Conservation (phyloP, 768 basidiomycete genomes). For the Erythrobasidium yunnanense region DNA sequence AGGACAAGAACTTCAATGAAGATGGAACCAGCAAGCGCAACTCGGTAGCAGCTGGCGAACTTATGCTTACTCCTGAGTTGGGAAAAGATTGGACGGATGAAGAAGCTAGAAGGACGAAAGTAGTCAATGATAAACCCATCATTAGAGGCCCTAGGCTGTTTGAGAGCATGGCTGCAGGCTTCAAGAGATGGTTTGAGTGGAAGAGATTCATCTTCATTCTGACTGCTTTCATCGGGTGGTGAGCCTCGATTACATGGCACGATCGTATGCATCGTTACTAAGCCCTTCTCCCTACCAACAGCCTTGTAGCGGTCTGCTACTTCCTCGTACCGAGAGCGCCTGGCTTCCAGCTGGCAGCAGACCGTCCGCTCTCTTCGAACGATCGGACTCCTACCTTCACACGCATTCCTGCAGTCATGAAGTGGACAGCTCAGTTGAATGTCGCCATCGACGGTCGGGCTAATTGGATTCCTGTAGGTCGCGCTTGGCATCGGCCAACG, state of each 20-base stretch:
- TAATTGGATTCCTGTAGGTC: constrained; percentile 22
- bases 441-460: constrained; percentile 14
- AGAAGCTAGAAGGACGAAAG: not conserved
- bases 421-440: constrained; percentile 16
- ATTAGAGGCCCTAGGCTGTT: not conserved
- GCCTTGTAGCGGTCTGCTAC: not conserved
- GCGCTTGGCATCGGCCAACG: not conserved
- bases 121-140: not conserved
- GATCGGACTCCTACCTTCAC: constrained; percentile 8
- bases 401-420: not conserved
- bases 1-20: too few relatives aligned
- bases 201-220: constrained; percentile 16
- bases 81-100: constrained; percentile 20
- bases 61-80: not conserved
- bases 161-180: not conserved
- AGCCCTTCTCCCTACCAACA: not conserved
- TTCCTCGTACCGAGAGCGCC: constrained; percentile 20
- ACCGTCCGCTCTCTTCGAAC: not conserved
- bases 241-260: not conserved
- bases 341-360: not conserved
- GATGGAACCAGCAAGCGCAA: not conserved
- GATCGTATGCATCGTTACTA: not conserved
- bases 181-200: not conserved
- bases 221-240: not conserved
- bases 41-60: constrained; percentile 18